These are phyloP conservation scores for Talaromyces stipitatus DNA, from an alignment of 495 filamentous ascomycete species.

Conservation along the genomic window DNA sequence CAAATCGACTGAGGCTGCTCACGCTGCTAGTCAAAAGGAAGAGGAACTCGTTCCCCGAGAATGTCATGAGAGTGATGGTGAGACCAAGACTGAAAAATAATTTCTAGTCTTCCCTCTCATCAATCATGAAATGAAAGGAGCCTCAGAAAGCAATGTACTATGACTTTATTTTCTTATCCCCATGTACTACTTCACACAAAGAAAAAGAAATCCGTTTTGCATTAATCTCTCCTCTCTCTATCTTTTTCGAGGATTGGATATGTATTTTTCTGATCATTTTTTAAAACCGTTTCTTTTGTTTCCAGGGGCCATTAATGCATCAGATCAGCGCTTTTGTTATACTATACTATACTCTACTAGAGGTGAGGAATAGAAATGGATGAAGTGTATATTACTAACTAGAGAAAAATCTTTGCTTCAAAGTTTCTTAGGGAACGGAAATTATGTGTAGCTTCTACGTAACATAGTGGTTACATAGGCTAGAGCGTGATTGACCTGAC, in stretches of 20 bases:
- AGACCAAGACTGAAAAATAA: slow-evolving; percentile 22
- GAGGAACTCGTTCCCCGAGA: slow-evolving; percentile 45
- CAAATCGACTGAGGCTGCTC: background rate
- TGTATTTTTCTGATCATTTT: background rate
- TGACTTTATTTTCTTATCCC: background rate
- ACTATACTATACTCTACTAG: background rate
- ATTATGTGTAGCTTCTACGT: background rate
- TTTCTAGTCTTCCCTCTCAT: background rate
- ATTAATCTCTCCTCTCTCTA: background rate
- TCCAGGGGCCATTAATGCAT: background rate
- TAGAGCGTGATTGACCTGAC: background rate
- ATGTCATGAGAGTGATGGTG: slow-evolving; percentile 35
- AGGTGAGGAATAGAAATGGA: background rate
- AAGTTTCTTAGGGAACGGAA: background rate
- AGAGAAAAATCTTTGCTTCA: background rate
- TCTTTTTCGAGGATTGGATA: background rate
- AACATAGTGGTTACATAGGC: background rate
- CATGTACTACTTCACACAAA: background rate
- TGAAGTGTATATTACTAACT: background rate
- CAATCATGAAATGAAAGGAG: too few relatives aligned
- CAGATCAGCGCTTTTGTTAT: background rate
- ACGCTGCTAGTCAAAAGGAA: background rate
- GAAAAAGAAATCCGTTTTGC: background rate
- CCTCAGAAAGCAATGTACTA: too few relatives aligned
- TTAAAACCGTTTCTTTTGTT: background rate